These are phyloP conservation scores for Leptoxyphium fumago DNA, from an alignment of 2,329 filamentous ascomycete species.

Conservation along the genomic window DNA sequence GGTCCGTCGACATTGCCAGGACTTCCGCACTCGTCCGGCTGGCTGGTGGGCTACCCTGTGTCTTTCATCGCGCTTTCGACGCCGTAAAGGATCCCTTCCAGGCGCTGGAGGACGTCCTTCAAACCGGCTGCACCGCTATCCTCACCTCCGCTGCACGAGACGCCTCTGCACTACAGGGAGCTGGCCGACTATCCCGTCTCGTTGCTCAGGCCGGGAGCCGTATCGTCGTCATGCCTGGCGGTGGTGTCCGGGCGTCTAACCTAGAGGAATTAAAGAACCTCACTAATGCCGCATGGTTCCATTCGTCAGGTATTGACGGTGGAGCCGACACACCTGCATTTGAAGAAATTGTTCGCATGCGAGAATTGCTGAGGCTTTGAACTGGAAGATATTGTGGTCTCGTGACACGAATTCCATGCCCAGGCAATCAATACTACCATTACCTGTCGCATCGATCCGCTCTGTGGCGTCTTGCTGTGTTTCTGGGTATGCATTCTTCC, in stretches of 20 bases:
- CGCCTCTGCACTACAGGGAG: constrained; percentile 21
- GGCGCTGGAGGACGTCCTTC: constrained; percentile 24
- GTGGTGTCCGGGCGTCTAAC: constrained; percentile 34
- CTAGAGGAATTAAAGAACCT: constrained; percentile 17
- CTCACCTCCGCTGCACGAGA: constrained; percentile 33
- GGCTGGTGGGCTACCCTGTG: constrained; percentile 32
- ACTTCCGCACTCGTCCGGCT: constrained; percentile 28
- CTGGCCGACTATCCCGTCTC: constrained; percentile 19
- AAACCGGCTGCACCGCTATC: constrained; percentile 31
- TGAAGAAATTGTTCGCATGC: constrained; percentile 7
- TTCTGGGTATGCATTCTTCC: too few species aligned
- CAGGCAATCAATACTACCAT: too few species aligned
- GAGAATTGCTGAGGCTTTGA: not conserved
- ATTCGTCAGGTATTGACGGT: constrained; percentile 10
- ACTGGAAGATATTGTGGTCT: too few species aligned
- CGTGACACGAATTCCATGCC: too few species aligned
- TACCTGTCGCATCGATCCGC: too few species aligned
- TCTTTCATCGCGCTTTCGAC: constrained; percentile 43
- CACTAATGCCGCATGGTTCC: constrained; percentile 7
- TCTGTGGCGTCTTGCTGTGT: too few species aligned
- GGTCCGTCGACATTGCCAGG: constrained; percentile 25
- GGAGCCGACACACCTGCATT: constrained; percentile 2
- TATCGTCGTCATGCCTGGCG: constrained; percentile 35
- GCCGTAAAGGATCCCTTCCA: constrained; percentile 17
- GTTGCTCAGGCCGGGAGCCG: constrained; percentile 16